Evolutionary conservation across 495 filamentous ascomycete species (phyloP), one percentile per base, ranked within the genome.

Genomic region (Penicillium samsonianum): DNA sequence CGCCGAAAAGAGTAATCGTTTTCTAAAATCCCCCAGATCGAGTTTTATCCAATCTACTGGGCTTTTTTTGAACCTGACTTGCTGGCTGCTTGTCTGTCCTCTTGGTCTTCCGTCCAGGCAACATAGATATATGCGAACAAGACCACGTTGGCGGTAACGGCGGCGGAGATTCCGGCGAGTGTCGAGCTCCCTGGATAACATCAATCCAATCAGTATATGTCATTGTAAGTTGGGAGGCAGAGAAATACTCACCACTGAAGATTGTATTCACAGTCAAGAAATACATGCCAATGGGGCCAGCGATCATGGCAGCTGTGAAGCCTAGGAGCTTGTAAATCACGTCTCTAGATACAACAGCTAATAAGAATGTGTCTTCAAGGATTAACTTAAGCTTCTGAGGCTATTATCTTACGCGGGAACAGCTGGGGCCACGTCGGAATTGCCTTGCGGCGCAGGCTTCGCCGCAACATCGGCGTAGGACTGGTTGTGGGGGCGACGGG

Each of bases 241-340:
- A 25, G 14, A 37, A 45, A 25, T 25, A 55, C 77, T 61, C 70
- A 96, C 93, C 92, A 60, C 75, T 76, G 71, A 96, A 96, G 10
- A 97, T 68, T 1, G 73, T 82, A 63, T 91, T 82, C 19, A 94
- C 74, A 0, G 89, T 89, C 40, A 91, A 48, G 70, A 91, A 98
- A 73, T 98, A 98, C 44, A 87, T 87, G 26, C 87, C 87, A 57
- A 98, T 87, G 26, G 94, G 94, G 31, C 85, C 75, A 4, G 84
- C 80, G 42, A 96, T 81, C 94, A 98, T 98, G 61, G 90, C 94
- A 14, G 90, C 78, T 7, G 92, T 94, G 74, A 97, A 97, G 52
- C 82, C 85, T 8, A 97, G 79, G 8, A 99, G 82, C 73, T 97
- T 98, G 57, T 85, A 75, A 52, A 99, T 95, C 50, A 97, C 91